These are phyloP conservation scores for Colletotrichum viniferum DNA, from an alignment of 2,329 filamentous ascomycete species.

Conservation along the genomic window DNA sequence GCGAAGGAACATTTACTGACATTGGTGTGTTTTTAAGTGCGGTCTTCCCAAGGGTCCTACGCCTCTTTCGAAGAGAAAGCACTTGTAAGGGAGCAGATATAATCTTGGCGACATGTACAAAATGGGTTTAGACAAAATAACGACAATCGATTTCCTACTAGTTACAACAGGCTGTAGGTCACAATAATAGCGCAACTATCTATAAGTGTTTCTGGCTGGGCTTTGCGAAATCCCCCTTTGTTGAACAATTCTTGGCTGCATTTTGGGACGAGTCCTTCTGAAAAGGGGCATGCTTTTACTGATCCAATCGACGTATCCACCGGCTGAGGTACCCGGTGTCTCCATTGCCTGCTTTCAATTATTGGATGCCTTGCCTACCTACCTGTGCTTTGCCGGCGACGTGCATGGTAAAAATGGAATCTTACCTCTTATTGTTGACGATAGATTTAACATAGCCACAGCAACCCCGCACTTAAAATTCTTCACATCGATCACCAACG, in stretches of 20 bases:
- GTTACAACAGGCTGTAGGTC: too few relatives aligned
- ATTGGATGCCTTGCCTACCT: not conserved
- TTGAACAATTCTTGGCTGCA: too few relatives aligned
- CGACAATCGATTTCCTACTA: not conserved
- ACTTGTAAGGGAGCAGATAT: not conserved
- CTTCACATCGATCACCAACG: not conserved
- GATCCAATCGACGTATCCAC: too few relatives aligned
- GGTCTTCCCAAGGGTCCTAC: not conserved
- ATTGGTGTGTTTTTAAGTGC: not conserved
- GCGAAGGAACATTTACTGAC: not conserved
- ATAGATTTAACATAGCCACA: not conserved
- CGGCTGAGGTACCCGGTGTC: too few relatives aligned
- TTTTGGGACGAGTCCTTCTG: too few relatives aligned
- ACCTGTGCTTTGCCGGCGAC: not conserved
- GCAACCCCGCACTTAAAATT: not conserved
- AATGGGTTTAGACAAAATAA: not conserved
- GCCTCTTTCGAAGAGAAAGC: not conserved
- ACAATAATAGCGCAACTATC: too few relatives aligned
- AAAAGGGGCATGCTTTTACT: too few relatives aligned
- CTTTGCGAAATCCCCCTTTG: too few relatives aligned
- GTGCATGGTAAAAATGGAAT: not conserved
- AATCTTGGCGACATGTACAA: accelerated
- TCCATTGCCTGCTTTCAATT: too few relatives aligned
- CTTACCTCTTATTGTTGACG: not conserved
- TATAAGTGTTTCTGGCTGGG: too few relatives aligned